These are phyloP conservation scores for Adenanthera pavonina DNA, from an alignment of 306 rosid genomes.

Conservation along the genomic window DNA sequence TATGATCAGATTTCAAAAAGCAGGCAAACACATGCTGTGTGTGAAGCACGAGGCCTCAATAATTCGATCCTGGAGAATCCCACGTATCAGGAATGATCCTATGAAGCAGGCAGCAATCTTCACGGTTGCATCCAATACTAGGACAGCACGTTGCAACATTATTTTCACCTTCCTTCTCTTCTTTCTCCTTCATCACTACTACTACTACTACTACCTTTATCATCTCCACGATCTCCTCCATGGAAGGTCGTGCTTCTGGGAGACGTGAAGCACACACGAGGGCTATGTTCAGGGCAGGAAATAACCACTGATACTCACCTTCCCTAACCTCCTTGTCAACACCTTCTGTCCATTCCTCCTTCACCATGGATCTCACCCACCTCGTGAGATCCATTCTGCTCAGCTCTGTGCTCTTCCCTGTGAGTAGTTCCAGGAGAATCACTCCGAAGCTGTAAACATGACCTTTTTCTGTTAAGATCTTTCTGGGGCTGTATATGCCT, in stretches of 20 bases:
- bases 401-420: constrained; percentile 65
- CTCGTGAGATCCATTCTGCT: constrained; percentile 69
- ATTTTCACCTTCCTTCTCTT: neutral
- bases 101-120: constrained; percentile 59
- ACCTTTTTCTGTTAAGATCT: constrained; percentile 55
- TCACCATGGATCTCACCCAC: constrained; percentile 80
- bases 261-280: constrained; percentile 60
- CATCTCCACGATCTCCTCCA: constrained; percentile 55
- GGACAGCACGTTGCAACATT: constrained; percentile 25
- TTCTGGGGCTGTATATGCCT: constrained; percentile 73
- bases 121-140: constrained; percentile 35
- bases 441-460: constrained; percentile 80
- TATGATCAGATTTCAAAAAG: constrained; percentile 1
- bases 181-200: constrained; percentile 37
- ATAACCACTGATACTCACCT: constrained; percentile 51
- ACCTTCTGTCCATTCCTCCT: constrained; percentile 88
- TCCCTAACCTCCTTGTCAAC: constrained; percentile 61
- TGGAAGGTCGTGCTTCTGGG: constrained; percentile 61
- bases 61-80: constrained; percentile 77
- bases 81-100: constrained; percentile 68
- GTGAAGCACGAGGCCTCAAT: constrained; percentile 35
- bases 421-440: constrained; percentile 63
- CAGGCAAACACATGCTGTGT: neutral
- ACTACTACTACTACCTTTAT: constrained; percentile 58
- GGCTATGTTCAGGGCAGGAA: constrained; percentile 44